Conservation (phyloP, 2,329 filamentous ascomycete species). For the Penicillium sp. region DNA sequence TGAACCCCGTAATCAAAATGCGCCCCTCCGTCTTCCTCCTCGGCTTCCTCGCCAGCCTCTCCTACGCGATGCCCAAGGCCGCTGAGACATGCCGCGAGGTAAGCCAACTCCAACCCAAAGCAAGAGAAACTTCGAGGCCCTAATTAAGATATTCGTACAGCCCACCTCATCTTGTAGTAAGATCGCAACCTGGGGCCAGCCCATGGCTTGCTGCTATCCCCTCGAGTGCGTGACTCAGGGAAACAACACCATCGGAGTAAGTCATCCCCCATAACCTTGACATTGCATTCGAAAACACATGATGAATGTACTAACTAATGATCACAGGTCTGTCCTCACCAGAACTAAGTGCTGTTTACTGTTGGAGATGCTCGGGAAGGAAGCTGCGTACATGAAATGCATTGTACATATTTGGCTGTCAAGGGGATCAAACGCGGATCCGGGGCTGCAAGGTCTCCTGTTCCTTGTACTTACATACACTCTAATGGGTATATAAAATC, state of each 20-base stretch:
- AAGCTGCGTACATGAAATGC: no score
- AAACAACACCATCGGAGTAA: background rate
- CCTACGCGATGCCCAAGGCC: slow-evolving; percentile 9
- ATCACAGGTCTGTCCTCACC: no score
- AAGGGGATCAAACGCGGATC: no score
- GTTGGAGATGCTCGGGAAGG: no score
- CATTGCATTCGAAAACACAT: no score
- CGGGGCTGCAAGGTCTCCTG: background rate
- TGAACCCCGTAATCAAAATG: slow-evolving; percentile 3
- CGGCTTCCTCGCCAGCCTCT: slow-evolving; percentile 13
- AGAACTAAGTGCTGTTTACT: no score
- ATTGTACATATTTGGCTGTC: no score
- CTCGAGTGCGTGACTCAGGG: background rate
- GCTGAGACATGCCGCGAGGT: slow-evolving; percentile 10
- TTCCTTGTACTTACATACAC: background rate
- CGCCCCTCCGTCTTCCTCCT: slow-evolving; percentile 14
- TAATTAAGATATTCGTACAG: no score
- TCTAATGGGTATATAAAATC: background rate
- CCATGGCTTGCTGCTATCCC: background rate
- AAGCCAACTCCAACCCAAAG: background rate
- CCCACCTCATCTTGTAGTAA: background rate
- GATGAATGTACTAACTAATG: no score
- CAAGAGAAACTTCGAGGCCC: no score
- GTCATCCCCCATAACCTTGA: background rate
- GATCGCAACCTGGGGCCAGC: background rate